Evolutionary conservation across 345 rosid species (phyloP).

Genomic region (Eucalyptus cloeziana): DNA sequence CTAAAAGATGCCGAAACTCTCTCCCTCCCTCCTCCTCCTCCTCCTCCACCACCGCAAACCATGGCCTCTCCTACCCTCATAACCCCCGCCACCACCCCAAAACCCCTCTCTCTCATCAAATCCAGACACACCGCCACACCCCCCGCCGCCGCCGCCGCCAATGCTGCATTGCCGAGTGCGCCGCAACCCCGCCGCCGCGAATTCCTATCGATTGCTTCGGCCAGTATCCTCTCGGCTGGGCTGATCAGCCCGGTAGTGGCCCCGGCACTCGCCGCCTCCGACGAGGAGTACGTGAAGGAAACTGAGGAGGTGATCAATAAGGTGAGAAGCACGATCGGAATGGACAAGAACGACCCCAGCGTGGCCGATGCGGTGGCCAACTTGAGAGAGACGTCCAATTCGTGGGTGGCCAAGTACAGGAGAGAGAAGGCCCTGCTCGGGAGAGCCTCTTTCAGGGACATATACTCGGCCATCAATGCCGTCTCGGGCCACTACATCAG

Average conservation of each 20-base stretch:
- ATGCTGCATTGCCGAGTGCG: not conserved
- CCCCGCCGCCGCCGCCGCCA: not conserved
- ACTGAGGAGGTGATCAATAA: conserved; percentile 61
- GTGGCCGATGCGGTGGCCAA: conserved; percentile 71
- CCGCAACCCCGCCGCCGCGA: conserved; percentile 39
- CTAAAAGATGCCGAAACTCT: not conserved
- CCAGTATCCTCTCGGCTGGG: conserved; percentile 4
- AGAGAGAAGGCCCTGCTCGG: conserved; percentile 83
- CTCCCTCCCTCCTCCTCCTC: not conserved
- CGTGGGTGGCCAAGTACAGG: conserved; percentile 94
- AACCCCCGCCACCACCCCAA: conserved; percentile 28
- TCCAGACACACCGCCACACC: conserved; percentile 6
- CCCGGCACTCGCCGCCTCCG: conserved; percentile 39
- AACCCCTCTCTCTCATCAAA: conserved; percentile 5
- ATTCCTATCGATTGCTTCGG: conserved; percentile 20
- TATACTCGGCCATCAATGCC: conserved; percentile 86
- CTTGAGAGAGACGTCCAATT: conserved; percentile 63
- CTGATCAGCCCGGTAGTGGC: not conserved
- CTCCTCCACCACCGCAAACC: not conserved
- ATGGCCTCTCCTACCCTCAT: conserved; percentile 74
- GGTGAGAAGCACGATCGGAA: conserved; percentile 52
- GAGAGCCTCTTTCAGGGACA: conserved; percentile 67
- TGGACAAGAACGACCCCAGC: conserved; percentile 76
- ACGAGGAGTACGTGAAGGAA: conserved; percentile 82
- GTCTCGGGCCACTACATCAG: conserved; percentile 90